Conservation (phyloP, 352 stramenopile genomes). For the Phytophthora sp. region DNA sequence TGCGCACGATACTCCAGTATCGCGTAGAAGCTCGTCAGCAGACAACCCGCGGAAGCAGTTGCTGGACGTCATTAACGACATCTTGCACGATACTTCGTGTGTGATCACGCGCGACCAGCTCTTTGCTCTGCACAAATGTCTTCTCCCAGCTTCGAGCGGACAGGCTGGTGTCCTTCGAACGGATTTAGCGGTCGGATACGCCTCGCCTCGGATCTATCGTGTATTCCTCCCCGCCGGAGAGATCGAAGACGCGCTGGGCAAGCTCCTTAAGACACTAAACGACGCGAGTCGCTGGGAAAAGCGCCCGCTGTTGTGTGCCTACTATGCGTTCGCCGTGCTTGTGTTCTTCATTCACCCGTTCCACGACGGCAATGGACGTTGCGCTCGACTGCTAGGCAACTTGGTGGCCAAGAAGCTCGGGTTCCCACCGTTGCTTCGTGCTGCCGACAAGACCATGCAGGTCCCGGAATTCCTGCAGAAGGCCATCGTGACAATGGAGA, state of each 20-base stretch:
- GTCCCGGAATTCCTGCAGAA: slow-evolving; percentile 76
- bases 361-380: slow-evolving; percentile 83
- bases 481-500: slow-evolving; percentile 73
- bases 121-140: slow-evolving; percentile 58
- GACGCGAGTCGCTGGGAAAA: slow-evolving; percentile 43
- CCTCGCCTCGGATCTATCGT: slow-evolving; percentile 79
- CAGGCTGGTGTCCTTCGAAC: slow-evolving; percentile 63
- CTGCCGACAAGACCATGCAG: slow-evolving; percentile 86
- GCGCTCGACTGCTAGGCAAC: slow-evolving; percentile 75
- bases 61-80: slow-evolving; percentile 67
- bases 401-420: slow-evolving; percentile 77
- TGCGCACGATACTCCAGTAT: slow-evolving; percentile 49
- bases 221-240: slow-evolving; percentile 78
- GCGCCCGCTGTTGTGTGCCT: slow-evolving; percentile 69
- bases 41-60: slow-evolving; percentile 46
- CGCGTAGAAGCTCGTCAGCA: slow-evolving; percentile 8
- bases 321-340: slow-evolving; percentile 80
- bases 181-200: slow-evolving; percentile 72
- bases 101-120: slow-evolving; percentile 69
- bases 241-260: slow-evolving; percentile 51
- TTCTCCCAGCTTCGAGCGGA: slow-evolving; percentile 48
- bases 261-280: slow-evolving; percentile 59
- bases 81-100: slow-evolving; percentile 61
- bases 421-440: slow-evolving; percentile 63
- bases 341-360: slow-evolving; percentile 90